These are phyloP conservation scores for Sugiyamaella xylanicola DNA, from an alignment of 1,139 yeast species.

Conservation along the genomic window DNA sequence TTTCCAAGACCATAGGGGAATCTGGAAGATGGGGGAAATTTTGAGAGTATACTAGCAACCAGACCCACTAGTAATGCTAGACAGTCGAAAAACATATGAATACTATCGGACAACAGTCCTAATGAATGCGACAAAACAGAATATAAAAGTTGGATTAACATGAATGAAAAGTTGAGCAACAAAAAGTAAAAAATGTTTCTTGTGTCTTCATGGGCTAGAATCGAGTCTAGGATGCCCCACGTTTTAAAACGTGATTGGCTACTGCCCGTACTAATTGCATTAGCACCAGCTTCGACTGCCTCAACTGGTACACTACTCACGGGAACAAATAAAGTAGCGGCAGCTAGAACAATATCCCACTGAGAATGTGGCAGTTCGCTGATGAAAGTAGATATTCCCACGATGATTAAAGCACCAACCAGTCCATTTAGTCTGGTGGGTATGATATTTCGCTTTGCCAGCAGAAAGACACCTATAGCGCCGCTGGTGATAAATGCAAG, in stretches of 20 bases:
- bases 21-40: conserved; percentile 61
- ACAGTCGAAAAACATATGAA: conserved; percentile 96
- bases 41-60: conserved; percentile 72
- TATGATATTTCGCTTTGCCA: conserved; percentile 40
- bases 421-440: conserved; percentile 40
- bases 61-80: conserved; percentile 86
- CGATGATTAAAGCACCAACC: conserved; percentile 32
- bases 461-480: conserved; percentile 41
- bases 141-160: conserved; percentile 90
- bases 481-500: conserved; percentile 39
- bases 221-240: conserved; percentile 43
- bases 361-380: conserved; percentile 25
- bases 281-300: conserved; percentile 8
- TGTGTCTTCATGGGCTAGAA: conserved; percentile 65
- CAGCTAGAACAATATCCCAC: conserved; percentile 28
- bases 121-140: conserved; percentile 90
- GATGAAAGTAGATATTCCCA: conserved; percentile 29
- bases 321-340: conserved; percentile 30
- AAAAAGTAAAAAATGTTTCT: conserved; percentile 86
- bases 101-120: conserved; percentile 87
- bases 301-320: conserved; percentile 8
- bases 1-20: conserved; percentile 87
- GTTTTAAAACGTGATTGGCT: conserved; percentile 11
- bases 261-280: conserved; percentile 10
- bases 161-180: conserved; percentile 81